Percentiles rank a stretch among this genome's conserved stretches.
These are phyloP conservation scores for Stevia rebaudiana DNA, from an alignment of 140 eudicot genomes.

Conservation along the genomic window DNA sequence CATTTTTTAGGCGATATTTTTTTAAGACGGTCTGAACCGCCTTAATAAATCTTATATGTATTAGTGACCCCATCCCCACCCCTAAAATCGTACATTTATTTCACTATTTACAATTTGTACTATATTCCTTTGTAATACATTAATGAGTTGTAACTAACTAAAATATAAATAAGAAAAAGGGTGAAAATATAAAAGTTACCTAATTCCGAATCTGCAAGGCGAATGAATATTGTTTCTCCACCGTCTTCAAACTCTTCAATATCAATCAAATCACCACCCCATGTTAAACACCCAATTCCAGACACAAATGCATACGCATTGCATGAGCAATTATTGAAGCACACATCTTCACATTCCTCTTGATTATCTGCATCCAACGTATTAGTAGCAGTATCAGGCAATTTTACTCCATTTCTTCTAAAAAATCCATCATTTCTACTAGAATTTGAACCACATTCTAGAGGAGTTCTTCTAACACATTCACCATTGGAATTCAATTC, in stretches of 20 bases:
- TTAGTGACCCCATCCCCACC: no score
- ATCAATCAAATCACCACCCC: conserved; percentile 61
- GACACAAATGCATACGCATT: conserved; percentile 45
- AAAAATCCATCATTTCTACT: conserved; percentile 42
- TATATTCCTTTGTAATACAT: no score
- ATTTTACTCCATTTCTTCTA: conserved; percentile 33
- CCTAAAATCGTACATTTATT: no score
- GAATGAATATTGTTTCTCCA: conserved; percentile 46
- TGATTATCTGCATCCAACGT: not conserved
- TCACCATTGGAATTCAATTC: conserved; percentile 51
- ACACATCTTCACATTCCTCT: conserved; percentile 34
- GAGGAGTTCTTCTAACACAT: conserved; percentile 44
- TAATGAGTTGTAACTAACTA: not conserved
- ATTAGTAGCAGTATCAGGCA: conserved; percentile 54
- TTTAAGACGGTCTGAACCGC: no score
- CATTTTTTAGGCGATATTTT: no score
- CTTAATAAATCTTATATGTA: no score
- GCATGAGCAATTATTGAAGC: conserved; percentile 73
- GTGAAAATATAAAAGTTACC: conserved; percentile 31
- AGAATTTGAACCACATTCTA: conserved; percentile 36
- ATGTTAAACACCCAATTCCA: conserved; percentile 70
- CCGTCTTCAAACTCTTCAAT: conserved; percentile 46
- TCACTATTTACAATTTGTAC: no score
- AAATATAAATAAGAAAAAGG: not conserved
- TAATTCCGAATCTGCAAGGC: conserved; percentile 50